Evolutionary conservation across 345 rosid genomes (phyloP).

Genomic region (Chamaenerion angustifolium): DNA sequence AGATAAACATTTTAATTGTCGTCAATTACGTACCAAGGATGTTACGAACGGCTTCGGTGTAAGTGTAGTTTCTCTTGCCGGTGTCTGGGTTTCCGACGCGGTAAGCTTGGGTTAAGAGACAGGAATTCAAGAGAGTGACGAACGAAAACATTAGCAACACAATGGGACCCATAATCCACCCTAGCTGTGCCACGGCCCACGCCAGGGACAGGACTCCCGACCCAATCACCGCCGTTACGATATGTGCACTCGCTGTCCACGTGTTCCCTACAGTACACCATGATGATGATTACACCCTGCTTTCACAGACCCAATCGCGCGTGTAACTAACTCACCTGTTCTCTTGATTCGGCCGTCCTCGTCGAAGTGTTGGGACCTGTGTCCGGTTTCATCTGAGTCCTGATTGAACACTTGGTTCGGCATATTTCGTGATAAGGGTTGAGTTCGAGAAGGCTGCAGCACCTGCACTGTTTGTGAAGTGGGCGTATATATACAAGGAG

Average conservation of each 20-base stretch:
- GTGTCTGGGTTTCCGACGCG: slow-evolving; percentile 28
- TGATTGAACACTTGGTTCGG: slow-evolving; percentile 18
- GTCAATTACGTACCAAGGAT: slow-evolving; percentile 18
- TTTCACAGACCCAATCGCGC: too few relatives aligned
- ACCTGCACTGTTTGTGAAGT: too few relatives aligned
- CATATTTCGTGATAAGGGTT: too few relatives aligned
- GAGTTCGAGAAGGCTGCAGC: too few relatives aligned
- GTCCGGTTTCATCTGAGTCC: slow-evolving; percentile 20
- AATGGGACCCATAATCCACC: slow-evolving; percentile 35
- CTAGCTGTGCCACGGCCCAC: slow-evolving; percentile 39
- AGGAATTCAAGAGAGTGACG: slow-evolving; percentile 31
- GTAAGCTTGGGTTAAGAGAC: slow-evolving; percentile 39
- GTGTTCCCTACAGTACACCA: slow-evolving; percentile 25
- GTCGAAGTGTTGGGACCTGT: slow-evolving; percentile 43
- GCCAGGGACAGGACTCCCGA: slow-evolving; percentile 34
- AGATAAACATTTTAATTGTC: too few relatives aligned
- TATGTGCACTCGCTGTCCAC: slow-evolving; percentile 35
- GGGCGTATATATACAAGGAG: too few relatives aligned
- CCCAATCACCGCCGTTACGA: slow-evolving; percentile 37
- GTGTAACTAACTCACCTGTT: slow-evolving; percentile 42
- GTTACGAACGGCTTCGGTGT: slow-evolving; percentile 43
- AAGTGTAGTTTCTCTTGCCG: slow-evolving; percentile 49
- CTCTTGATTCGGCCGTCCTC: slow-evolving; percentile 61
- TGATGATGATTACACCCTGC: too few relatives aligned
- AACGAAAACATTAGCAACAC: slow-evolving; percentile 23